phyloP scores from a whole-genome alignment of 768 basidiomycete genomes.

The Trametes villosa region DNA sequence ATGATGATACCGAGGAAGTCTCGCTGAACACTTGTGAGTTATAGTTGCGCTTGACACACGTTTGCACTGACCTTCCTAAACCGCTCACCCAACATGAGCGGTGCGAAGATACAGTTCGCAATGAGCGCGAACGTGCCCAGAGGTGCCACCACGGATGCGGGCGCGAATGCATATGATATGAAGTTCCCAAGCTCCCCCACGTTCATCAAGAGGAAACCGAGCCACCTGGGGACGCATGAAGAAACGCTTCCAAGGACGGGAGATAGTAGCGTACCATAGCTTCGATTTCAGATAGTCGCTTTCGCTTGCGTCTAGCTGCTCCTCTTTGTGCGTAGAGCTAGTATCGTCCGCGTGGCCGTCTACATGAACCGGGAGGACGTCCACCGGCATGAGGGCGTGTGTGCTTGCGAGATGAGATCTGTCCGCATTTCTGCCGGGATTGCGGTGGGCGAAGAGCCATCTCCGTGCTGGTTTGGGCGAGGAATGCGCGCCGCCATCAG shows the following conservation, averaged over 20 bases:
- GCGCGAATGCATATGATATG: constrained; percentile 86
- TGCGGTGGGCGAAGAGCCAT: constrained; percentile 15
- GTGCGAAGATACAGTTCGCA: constrained; percentile 94
- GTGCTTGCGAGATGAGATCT: constrained; percentile 21
- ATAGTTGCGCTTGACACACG: background rate
- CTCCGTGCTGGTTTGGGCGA: constrained; percentile 2
- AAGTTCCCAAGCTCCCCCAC: constrained; percentile 91
- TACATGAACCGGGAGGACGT: constrained; percentile 10
- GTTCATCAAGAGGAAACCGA: constrained; percentile 87
- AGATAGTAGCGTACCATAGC: constrained; percentile 60
- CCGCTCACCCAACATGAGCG: constrained; percentile 78
- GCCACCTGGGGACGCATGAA: constrained; percentile 90
- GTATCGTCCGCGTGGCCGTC: background rate
- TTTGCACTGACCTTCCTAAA: constrained; percentile 68
- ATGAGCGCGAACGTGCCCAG: constrained; percentile 97
- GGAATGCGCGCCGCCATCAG: background rate
- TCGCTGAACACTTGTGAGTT: constrained; percentile 45
- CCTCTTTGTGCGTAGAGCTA: constrained; percentile 1
- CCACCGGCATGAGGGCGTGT: constrained; percentile 27
- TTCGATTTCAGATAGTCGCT: constrained; percentile 82
- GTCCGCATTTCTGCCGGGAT: constrained; percentile 16
- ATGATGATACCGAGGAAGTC: constrained; percentile 80
- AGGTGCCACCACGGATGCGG: constrained; percentile 92
- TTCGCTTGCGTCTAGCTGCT: constrained; percentile 51
- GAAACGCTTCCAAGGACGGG: too few species aligned